These are phyloP conservation scores for Vitis hybrid DNA, from an alignment of 177 flowering plant genomes.

Conservation along the genomic window DNA sequence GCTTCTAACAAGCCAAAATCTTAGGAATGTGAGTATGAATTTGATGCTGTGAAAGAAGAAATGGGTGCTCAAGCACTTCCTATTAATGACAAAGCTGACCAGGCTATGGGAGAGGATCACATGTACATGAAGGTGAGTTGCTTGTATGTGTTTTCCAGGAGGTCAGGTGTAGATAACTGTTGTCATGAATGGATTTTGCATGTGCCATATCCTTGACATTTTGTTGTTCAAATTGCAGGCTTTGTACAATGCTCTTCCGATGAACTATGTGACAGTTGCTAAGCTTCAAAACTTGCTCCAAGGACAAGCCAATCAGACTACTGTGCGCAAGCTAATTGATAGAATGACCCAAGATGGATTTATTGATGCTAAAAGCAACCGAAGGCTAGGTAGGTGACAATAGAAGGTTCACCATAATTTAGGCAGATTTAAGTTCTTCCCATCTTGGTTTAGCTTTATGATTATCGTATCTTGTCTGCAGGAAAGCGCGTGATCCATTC, in stretches of 20 bases:
- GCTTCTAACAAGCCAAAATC: slow-evolving; percentile 1
- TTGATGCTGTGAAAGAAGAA: slow-evolving; percentile 72
- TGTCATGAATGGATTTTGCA: neutral
- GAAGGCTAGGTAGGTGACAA: slow-evolving; percentile 59
- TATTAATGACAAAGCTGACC: slow-evolving; percentile 24
- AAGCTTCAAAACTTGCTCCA: slow-evolving; percentile 77
- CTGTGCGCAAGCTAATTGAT: slow-evolving; percentile 70
- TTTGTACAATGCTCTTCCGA: slow-evolving; percentile 76
- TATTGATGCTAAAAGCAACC: slow-evolving; percentile 57
- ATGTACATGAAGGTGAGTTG: slow-evolving; percentile 76
- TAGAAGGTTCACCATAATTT: neutral
- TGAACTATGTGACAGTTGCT: slow-evolving; percentile 65
- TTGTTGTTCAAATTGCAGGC: slow-evolving; percentile 51
- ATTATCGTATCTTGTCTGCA: slow-evolving; percentile 13
- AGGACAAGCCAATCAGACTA: slow-evolving; percentile 60
- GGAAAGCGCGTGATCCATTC: slow-evolving; percentile 90
- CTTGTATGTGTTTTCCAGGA: neutral
- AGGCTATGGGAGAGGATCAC: slow-evolving; percentile 39
- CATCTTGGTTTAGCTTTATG: too few relatives aligned
- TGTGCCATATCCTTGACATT: neutral
- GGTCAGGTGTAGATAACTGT: neutral
- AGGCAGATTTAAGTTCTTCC: too few relatives aligned
- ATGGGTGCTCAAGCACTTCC: slow-evolving; percentile 30
- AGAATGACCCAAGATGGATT: slow-evolving; percentile 83
- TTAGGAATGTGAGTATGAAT: slow-evolving; percentile 47